phyloP scores from a whole-genome alignment of 2,329 filamentous ascomycete species.

The Phaeoacremonium minimum region DNA sequence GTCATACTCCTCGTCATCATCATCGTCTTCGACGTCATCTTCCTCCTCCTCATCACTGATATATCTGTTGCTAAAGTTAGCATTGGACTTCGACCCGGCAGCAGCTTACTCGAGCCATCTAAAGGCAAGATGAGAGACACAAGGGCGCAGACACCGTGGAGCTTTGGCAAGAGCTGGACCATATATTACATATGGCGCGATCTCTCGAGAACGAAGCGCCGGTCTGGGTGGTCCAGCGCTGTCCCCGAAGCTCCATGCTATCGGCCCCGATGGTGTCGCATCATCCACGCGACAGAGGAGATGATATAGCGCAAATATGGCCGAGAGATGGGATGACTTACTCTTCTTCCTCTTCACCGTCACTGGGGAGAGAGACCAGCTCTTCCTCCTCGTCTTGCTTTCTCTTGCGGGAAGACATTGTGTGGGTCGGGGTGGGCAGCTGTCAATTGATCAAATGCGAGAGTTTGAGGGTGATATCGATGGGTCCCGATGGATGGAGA shows the following conservation, averaged over 20 bases:
- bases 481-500: neutral
- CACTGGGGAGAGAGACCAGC: constrained; percentile 50
- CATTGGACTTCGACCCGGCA: too few relatives aligned
- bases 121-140: too few relatives aligned
- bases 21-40: constrained; percentile 31
- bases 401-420: constrained; percentile 49
- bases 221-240: too few relatives aligned
- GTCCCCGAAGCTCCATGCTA: neutral
- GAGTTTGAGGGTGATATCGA: constrained; percentile 1
- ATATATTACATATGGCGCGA: too few relatives aligned
- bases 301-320: constrained; percentile 14
- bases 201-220: too few relatives aligned
- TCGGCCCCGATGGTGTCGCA: constrained; percentile 7
- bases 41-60: constrained; percentile 32
- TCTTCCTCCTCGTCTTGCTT: constrained; percentile 46
- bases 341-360: constrained; percentile 49
- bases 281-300: constrained; percentile 5
- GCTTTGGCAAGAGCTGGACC: too few relatives aligned
- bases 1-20: constrained; percentile 33
- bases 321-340: constrained; percentile 27
- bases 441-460: constrained; percentile 19
- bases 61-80: too few relatives aligned
- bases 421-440: constrained; percentile 10
- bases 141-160: too few relatives aligned
- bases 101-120: too few relatives aligned